phyloP scores from a whole-genome alignment of 108 stramenopile genomes.

The Mediolabrus comicus region DNA sequence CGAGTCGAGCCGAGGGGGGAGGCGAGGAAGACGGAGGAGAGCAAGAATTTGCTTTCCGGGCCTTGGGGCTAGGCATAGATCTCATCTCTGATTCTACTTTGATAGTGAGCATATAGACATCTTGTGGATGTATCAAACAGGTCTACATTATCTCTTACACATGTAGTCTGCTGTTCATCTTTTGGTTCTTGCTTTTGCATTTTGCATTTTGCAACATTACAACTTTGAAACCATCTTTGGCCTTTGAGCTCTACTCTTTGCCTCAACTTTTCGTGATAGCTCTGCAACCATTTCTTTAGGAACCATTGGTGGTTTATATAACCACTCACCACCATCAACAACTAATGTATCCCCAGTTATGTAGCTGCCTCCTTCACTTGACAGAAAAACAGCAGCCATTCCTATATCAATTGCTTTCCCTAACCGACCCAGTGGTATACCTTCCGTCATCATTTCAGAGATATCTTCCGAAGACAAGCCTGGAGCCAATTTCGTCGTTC shows the following conservation, averaged over 20 bases:
- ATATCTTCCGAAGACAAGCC: conserved; percentile 49
- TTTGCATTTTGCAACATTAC: neutral
- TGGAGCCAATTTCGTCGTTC: conserved; percentile 90
- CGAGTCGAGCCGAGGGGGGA: too few species aligned
- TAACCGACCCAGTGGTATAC: conserved; percentile 75
- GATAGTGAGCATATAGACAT: too few species aligned
- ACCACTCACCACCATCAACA: conserved; percentile 85
- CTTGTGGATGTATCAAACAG: too few species aligned
- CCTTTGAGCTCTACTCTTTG: conserved; percentile 53
- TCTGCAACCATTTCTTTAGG: conserved; percentile 77
- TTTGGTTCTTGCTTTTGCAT: neutral
- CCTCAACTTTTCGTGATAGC: conserved; percentile 70
- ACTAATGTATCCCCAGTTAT: conserved; percentile 77
- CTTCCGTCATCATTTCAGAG: conserved; percentile 61
- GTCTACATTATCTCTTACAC: too few species aligned
- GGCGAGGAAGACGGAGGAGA: too few species aligned
- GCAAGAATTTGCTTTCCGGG: too few species aligned
- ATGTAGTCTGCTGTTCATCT: too few species aligned
- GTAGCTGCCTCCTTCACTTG: conserved; percentile 57
- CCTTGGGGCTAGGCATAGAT: too few species aligned
- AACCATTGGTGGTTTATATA: conserved; percentile 76
- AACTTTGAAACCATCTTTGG: conserved; percentile 41
- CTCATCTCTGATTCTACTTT: too few species aligned
- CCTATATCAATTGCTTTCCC: conserved; percentile 81
- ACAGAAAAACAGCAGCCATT: conserved; percentile 78